Percentiles rank a stretch among this genome's conserved stretches.
Conservation (phyloP, 306 rosid genomes). For the Acacia acuminata region DNA sequence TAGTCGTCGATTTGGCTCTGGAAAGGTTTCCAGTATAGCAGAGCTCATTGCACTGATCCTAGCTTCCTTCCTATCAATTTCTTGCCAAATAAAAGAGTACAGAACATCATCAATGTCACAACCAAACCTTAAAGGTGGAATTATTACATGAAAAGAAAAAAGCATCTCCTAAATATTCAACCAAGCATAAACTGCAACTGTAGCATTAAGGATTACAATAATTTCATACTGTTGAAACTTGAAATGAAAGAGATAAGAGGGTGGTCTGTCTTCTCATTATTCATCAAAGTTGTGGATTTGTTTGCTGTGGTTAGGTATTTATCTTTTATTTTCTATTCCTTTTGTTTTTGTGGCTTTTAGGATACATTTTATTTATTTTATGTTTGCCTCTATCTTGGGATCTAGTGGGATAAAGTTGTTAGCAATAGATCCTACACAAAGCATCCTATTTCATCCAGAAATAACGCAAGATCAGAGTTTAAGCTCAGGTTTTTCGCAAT, state of each 20-base stretch:
- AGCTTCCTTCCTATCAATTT: constrained; percentile 91
- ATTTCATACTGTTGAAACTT: neutral
- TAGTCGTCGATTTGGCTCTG: constrained; percentile 95
- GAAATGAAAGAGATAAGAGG: too few relatives aligned
- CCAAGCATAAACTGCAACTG: neutral
- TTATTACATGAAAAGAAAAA: neutral
- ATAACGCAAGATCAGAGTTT: too few relatives aligned
- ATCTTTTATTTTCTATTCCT: too few relatives aligned
- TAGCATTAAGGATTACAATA: neutral
- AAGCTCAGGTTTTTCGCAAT: too few relatives aligned
- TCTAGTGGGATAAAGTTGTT: too few relatives aligned
- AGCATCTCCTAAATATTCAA: neutral
- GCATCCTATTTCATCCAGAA: too few relatives aligned
- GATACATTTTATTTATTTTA: too few relatives aligned
- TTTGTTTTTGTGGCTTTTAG: too few relatives aligned
- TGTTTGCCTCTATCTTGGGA: too few relatives aligned
- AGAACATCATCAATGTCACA: neutral
- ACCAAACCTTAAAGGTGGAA: neutral
- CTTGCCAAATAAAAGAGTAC: constrained; percentile 45
- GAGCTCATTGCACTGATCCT: constrained; percentile 85
- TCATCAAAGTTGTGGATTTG: too few relatives aligned
- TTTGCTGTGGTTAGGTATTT: too few relatives aligned
- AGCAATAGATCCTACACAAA: too few relatives aligned
- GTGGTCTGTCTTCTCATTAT: neutral
- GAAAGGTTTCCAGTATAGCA: constrained; percentile 90